phyloP scores from a whole-genome alignment of 495 filamentous ascomycete species.

The Aspergillus kassunensis region DNA sequence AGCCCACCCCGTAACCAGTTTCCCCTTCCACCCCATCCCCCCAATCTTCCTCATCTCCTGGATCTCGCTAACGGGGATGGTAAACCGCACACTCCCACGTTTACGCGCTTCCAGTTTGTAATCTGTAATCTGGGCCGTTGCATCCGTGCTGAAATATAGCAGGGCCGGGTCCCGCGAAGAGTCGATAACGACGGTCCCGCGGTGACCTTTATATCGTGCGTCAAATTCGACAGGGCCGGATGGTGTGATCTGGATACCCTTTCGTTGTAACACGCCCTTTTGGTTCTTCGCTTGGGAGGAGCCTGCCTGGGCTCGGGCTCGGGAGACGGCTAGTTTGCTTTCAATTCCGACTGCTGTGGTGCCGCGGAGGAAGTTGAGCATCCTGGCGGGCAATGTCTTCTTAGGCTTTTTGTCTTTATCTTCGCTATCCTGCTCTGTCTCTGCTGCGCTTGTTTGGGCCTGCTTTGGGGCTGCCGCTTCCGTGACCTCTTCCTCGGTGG shows the following conservation, averaged over 20 bases:
- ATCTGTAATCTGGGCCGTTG: constrained; percentile 25
- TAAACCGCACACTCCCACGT: constrained; percentile 36
- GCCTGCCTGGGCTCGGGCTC: constrained; percentile 61
- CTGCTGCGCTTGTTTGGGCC: not conserved
- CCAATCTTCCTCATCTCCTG: constrained; percentile 75
- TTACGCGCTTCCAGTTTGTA: constrained; percentile 40
- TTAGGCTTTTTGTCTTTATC: constrained; percentile 28
- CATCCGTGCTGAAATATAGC: constrained; percentile 48
- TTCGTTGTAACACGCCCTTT: constrained; percentile 61
- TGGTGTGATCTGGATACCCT: constrained; percentile 32
- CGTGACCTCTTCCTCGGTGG: constrained; percentile 50
- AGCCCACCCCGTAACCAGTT: constrained; percentile 79
- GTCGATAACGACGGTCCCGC: constrained; percentile 67
- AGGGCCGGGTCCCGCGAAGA: constrained; percentile 46
- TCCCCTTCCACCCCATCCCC: constrained; percentile 85
- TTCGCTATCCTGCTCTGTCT: constrained; percentile 26
- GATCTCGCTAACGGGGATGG: constrained; percentile 56
- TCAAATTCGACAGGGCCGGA: constrained; percentile 75
- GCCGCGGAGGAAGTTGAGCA: constrained; percentile 66
- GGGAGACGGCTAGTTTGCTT: constrained; percentile 66
- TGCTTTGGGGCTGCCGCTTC: constrained; percentile 22
- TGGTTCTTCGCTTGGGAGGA: constrained; percentile 64
- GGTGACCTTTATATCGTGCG: constrained; percentile 63
- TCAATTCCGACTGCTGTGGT: constrained; percentile 64
- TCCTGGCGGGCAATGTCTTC: constrained; percentile 44